Conservation (phyloP, 2,329 filamentous ascomycete species). For the Cercospora zeae-maydis region DNA sequence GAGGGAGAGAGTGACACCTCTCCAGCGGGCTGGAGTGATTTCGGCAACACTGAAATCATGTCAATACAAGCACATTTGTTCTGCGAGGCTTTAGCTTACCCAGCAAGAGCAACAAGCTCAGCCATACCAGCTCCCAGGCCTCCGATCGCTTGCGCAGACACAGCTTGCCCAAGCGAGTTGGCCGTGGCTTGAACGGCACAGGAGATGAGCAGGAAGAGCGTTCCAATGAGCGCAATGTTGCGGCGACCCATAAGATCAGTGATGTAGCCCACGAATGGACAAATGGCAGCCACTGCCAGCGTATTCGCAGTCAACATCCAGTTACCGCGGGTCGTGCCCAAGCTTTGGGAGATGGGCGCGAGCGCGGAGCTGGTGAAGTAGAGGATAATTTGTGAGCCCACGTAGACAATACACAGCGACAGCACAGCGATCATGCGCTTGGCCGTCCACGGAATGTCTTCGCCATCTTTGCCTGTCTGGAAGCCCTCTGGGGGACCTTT, state of each 20-base stretch:
- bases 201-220: conserved; percentile 21
- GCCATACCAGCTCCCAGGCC: conserved; percentile 25
- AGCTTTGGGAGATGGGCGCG: conserved; percentile 15
- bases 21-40: conserved; percentile 25
- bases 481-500: conserved; percentile 18
- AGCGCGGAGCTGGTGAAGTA: conserved; percentile 26
- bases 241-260: conserved; percentile 25
- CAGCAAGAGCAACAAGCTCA: conserved; percentile 24
- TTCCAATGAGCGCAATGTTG: conserved; percentile 20
- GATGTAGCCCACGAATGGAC: conserved; percentile 25
- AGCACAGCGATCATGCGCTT: conserved; percentile 24
- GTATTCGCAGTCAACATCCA: conserved; percentile 28
- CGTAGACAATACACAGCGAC: conserved; percentile 25
- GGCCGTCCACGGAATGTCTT: conserved; percentile 24
- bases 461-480: conserved; percentile 13
- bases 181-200: conserved; percentile 21
- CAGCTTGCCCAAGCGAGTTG: conserved; percentile 18
- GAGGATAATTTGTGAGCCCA: conserved; percentile 26
- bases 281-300: conserved; percentile 27
- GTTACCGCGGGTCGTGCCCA: conserved; percentile 20
- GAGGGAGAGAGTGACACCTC: conserved; percentile 26
- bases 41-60: conserved; percentile 20
- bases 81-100: conserved; percentile 10
- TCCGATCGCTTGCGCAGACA: conserved; percentile 24
- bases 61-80: background rate